phyloP scores from a whole-genome alignment of 805 yeast species.

The Kluyveromyces siamensis region DNA sequence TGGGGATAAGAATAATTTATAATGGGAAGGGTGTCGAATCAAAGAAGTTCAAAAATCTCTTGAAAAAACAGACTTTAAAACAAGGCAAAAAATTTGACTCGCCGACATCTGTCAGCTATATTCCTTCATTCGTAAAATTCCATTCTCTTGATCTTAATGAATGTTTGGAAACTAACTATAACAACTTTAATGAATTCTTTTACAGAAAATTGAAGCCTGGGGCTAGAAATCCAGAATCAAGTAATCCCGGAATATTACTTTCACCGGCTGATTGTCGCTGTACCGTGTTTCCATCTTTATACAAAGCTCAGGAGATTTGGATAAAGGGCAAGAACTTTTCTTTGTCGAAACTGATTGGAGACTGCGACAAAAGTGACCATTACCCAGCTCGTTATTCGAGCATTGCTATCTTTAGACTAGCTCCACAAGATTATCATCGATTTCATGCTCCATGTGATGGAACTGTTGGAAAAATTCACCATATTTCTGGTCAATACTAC shows the following conservation, averaged over 20 bases:
- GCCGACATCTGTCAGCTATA: constrained; percentile 55
- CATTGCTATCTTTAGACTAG: constrained; percentile 74
- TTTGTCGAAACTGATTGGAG: constrained; percentile 40
- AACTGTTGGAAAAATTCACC: constrained; percentile 49
- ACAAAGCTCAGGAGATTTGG: constrained; percentile 70
- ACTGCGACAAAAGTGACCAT: constrained; percentile 27
- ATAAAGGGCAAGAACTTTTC: constrained; percentile 78
- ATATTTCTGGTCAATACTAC: constrained; percentile 83
- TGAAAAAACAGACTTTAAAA: constrained; percentile 58
- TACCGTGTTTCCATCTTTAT: constrained; percentile 53
- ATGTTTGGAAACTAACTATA: constrained; percentile 47
- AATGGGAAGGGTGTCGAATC: constrained; percentile 58
- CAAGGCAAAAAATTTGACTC: constrained; percentile 82
- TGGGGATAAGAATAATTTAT: constrained; percentile 80
- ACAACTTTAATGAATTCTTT: constrained; percentile 83
- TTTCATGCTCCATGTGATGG: constrained; percentile 88
- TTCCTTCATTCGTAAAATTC: constrained; percentile 69
- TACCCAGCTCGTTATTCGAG: constrained; percentile 45
- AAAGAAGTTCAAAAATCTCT: constrained; percentile 47
- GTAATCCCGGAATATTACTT: constrained; percentile 39
- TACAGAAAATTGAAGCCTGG: constrained; percentile 66
- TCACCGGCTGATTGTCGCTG: constrained; percentile 89
- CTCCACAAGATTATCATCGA: constrained; percentile 96
- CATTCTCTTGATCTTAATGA: constrained; percentile 73
- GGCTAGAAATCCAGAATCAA: constrained; percentile 62